phyloP scores from a whole-genome alignment of 768 basidiomycete genomes.

The Podaxis mareebaensis region DNA sequence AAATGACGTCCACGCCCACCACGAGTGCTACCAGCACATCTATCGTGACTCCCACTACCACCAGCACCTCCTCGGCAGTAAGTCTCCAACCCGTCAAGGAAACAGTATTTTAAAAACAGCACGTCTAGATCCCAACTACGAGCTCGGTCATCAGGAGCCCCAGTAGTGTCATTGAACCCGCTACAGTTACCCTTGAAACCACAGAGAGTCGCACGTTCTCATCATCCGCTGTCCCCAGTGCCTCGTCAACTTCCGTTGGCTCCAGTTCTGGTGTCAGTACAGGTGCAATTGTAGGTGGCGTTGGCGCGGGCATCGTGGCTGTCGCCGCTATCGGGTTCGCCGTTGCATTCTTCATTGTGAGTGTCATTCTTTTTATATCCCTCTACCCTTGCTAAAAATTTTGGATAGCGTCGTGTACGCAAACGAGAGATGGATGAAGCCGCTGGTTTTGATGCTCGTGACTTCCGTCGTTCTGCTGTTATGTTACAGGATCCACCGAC shows the following conservation, averaged over 20 bases:
- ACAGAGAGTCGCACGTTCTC: constrained; percentile 1
- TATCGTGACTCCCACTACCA: background rate
- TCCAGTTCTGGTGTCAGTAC: constrained; percentile 22
- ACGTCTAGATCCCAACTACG: background rate
- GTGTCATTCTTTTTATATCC: constrained; percentile 20
- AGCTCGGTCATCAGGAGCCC: background rate
- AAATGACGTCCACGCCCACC: background rate
- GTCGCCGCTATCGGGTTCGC: constrained; percentile 41
- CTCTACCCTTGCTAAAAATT: constrained; percentile 5
- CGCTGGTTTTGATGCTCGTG: constrained; percentile 50
- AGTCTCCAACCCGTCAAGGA: background rate
- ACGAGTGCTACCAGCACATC: constrained; percentile 1
- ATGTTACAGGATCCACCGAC: constrained; percentile 55
- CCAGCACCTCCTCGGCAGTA: background rate
- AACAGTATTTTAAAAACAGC: background rate
- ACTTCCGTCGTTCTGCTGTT: constrained; percentile 67
- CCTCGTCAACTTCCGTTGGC: background rate
- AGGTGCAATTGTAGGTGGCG: constrained; percentile 36
- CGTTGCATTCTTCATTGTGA: constrained; percentile 48
- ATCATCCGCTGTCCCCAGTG: background rate
- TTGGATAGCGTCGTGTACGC: constrained; percentile 42
- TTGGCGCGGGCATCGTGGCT: constrained; percentile 47
- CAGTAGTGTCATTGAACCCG: background rate
- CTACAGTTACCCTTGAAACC: background rate
- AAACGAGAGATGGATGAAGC: constrained; percentile 37